Conservation (phyloP, 352 stramenopile species). For the Globisporangium cylindrosporum region DNA sequence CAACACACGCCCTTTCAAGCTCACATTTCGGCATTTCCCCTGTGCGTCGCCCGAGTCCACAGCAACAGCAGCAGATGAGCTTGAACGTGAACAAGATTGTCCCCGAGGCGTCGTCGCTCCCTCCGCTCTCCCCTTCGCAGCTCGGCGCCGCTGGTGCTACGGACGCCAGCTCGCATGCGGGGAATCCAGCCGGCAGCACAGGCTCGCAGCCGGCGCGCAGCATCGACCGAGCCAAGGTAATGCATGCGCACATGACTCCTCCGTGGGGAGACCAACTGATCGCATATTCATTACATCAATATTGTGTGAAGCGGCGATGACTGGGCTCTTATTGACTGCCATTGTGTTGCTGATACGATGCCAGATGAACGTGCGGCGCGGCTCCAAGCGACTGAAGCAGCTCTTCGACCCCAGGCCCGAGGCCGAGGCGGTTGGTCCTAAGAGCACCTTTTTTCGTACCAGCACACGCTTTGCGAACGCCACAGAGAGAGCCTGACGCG, state of each 20-base stretch:
- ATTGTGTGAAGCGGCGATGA: background rate
- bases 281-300: no score
- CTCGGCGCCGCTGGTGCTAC: background rate
- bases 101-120: background rate
- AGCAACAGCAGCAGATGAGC: constrained; percentile 2
- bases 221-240: constrained; percentile 27
- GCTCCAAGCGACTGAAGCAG: constrained; percentile 26
- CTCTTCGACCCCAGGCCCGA: constrained; percentile 26
- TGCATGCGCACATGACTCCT: background rate
- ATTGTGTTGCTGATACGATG: background rate
- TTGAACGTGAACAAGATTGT: constrained; percentile 23
- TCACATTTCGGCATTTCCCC: background rate
- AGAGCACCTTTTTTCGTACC: background rate
- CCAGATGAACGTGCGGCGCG: constrained; percentile 31
- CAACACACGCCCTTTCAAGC: background rate
- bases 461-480: background rate
- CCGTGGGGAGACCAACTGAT: background rate
- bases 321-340: background rate
- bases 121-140: background rate
- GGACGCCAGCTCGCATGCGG: background rate
- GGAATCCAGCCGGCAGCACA: background rate
- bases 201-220: constrained; percentile 4
- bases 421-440: constrained; percentile 20
- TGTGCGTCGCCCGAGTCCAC: no score
- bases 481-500: no score